Evolutionary conservation across 2,329 filamentous ascomycete species (phyloP).

Genomic region (Scedosporium aurantiacum): DNA sequence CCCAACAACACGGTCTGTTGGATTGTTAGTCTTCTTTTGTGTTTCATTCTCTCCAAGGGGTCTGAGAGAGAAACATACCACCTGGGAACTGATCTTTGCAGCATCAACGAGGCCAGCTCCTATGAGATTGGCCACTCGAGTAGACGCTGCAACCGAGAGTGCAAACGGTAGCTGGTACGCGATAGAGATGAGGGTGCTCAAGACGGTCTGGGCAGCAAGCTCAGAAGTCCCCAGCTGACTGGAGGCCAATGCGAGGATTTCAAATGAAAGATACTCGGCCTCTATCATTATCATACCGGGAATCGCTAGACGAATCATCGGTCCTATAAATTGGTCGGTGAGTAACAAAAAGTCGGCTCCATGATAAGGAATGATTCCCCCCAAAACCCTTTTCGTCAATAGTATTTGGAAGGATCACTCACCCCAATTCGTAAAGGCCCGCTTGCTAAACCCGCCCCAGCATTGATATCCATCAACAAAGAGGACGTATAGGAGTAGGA

Average conservation of each 20-base stretch:
- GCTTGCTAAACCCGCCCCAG: conserved; percentile 69
- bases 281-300: conserved; percentile 90
- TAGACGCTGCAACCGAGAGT: conserved; percentile 77
- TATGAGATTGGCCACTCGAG: conserved; percentile 83
- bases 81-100: conserved; percentile 69
- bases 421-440: conserved; percentile 66
- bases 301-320: conserved; percentile 75
- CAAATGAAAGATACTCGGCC: conserved; percentile 87
- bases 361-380: no score
- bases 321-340: conserved; percentile 17
- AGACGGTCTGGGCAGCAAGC: conserved; percentile 78
- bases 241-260: conserved; percentile 74
- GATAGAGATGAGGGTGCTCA: conserved; percentile 66
- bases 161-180: conserved; percentile 91
- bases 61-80: conserved; percentile 40
- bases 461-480: conserved; percentile 66
- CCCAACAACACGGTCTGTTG: conserved; percentile 46
- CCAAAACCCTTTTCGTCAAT: no score
- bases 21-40: not conserved
- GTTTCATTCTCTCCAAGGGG: not conserved
- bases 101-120: conserved; percentile 74
- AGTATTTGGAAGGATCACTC: conserved; percentile 6
- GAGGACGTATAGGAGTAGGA: conserved; percentile 68
- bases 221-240: conserved; percentile 69
- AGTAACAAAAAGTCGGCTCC: not conserved